Evolutionary conservation across 495 filamentous ascomycete genomes (phyloP).

Genomic region (Cercophora scortea): DNA sequence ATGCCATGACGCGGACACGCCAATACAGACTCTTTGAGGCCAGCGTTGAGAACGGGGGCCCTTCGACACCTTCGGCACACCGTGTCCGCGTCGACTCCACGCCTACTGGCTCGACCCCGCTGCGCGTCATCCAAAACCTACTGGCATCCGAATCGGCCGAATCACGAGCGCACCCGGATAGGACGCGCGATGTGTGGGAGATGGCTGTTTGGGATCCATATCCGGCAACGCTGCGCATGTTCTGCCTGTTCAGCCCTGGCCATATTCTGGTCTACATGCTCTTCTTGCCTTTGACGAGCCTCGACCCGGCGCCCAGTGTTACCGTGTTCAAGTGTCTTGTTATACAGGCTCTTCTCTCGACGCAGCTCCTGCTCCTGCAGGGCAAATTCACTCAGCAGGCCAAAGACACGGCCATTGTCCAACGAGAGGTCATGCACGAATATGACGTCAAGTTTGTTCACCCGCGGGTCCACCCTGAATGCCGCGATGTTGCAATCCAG

Average conservation of each 20-base stretch:
- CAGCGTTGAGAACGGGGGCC: conserved; percentile 58
- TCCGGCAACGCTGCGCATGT: conserved; percentile 71
- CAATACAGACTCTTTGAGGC: conserved; percentile 89
- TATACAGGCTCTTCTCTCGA: conserved; percentile 63
- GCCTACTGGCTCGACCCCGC: conserved; percentile 66
- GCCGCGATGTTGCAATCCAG: conserved; percentile 80
- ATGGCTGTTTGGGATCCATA: conserved; percentile 87
- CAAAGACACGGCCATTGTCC: conserved; percentile 75
- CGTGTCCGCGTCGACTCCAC: conserved; percentile 88
- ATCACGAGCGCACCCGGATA: conserved; percentile 75
- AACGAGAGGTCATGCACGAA: conserved; percentile 87
- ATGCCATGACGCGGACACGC: conserved; percentile 74
- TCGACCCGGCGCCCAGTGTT: conserved; percentile 72
- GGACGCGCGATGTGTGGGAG: conserved; percentile 88
- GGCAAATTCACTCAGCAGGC: conserved; percentile 70
- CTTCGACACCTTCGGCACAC: conserved; percentile 76
- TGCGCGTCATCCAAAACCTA: conserved; percentile 66
- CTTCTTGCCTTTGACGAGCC: conserved; percentile 67
- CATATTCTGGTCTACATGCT: conserved; percentile 85
- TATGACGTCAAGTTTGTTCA: conserved; percentile 95
- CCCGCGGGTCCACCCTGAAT: conserved; percentile 70
- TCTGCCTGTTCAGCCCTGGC: conserved; percentile 87
- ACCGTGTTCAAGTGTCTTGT: conserved; percentile 75
- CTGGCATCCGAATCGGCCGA: conserved; percentile 54
- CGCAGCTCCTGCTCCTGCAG: conserved; percentile 66